phyloP scores from a whole-genome alignment of 2,329 filamentous ascomycete genomes.

The Gremmenia infestans region DNA sequence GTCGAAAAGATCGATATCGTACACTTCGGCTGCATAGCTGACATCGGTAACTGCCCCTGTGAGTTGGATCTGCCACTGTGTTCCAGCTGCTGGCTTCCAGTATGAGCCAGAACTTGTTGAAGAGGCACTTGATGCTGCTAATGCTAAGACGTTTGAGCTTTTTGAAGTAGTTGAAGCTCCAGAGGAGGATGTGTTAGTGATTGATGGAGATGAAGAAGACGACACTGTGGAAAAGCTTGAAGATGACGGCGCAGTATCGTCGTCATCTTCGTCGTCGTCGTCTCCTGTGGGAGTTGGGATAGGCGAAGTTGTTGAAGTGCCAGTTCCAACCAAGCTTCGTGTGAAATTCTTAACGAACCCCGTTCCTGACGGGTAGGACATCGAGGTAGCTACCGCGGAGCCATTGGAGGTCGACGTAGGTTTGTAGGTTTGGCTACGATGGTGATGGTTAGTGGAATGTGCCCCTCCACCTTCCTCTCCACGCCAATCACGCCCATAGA shows the following conservation, averaged over 20 bases:
- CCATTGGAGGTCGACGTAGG: neutral
- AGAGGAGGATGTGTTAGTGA: no score
- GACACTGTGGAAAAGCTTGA: constrained; percentile 8
- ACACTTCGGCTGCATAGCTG: constrained; percentile 9
- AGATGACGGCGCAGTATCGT: no score
- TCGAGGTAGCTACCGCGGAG: neutral
- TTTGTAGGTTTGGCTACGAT: neutral
- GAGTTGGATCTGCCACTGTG: no score
- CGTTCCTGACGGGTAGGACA: neutral
- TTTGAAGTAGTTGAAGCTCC: no score
- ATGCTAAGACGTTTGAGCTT: no score
- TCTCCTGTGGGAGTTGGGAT: neutral
- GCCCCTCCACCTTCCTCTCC: no score
- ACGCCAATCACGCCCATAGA: neutral
- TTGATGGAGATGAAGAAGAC: neutral
- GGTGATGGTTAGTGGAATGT: neutral
- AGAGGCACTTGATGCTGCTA: no score
- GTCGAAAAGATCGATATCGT: constrained; percentile 40
- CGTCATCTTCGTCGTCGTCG: constrained; percentile 11
- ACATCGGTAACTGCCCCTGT: no score
- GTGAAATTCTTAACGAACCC: neutral
- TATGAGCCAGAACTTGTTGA: no score
- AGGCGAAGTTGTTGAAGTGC: neutral
- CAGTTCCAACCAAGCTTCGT: neutral
- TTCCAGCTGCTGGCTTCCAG: no score